These are phyloP conservation scores for Melocanna baccifera DNA, from an alignment of 176 grass and related monocot genomes.

Conservation along the genomic window DNA sequence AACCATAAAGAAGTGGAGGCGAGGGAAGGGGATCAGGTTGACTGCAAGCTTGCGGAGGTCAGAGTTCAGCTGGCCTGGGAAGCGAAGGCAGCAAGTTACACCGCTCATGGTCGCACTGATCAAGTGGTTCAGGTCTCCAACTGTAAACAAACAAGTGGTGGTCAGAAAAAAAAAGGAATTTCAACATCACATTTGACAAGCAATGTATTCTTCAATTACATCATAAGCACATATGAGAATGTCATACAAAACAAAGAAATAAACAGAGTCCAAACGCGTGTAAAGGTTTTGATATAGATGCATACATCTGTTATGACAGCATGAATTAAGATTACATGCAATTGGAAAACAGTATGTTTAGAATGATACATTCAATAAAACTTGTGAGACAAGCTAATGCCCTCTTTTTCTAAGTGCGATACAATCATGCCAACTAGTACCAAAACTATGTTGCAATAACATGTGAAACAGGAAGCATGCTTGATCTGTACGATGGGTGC, in stretches of 20 bases:
- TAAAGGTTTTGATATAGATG: neutral
- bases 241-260: neutral
- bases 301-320: neutral
- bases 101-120: constrained; percentile 89
- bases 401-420: neutral
- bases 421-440: neutral
- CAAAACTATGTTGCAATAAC: neutral
- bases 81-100: constrained; percentile 89
- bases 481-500: neutral
- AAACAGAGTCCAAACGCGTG: neutral
- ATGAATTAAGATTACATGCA: neutral
- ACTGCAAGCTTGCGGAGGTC: constrained; percentile 89
- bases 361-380: neutral
- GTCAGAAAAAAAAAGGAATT: neutral
- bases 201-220: neutral
- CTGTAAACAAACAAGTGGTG: constrained; percentile 33
- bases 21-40: constrained; percentile 86
- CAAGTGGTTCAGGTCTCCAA: constrained; percentile 87
- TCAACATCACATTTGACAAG: neutral
- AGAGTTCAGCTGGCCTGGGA: constrained; percentile 86
- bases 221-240: neutral
- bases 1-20: constrained; percentile 92
- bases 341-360: neutral
- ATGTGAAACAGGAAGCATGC: neutral
- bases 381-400: neutral